Evolutionary conservation across 2,329 filamentous ascomycete genomes (phyloP).

Genomic region (Trichothecium sympodiale): DNA sequence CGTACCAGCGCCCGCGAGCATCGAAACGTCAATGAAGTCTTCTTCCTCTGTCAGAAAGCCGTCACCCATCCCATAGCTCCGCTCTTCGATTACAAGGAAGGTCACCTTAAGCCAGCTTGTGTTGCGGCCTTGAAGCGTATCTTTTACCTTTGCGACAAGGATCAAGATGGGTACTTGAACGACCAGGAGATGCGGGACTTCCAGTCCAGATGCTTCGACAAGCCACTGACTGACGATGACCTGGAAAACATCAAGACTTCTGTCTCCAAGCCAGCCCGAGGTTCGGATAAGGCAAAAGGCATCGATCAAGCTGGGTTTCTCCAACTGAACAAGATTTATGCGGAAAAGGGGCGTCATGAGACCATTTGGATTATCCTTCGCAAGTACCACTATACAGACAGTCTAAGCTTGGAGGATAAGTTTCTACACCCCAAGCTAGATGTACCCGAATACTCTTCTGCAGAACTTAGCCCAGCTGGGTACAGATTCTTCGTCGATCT

Average conservation of each 20-base stretch:
- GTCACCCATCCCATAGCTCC: constrained; percentile 96
- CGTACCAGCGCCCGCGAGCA: constrained; percentile 86
- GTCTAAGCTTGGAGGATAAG: constrained; percentile 77
- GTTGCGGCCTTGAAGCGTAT: constrained; percentile 78
- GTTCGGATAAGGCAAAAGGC: constrained; percentile 53
- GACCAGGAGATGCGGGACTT: constrained; percentile 87
- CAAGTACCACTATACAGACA: constrained; percentile 94
- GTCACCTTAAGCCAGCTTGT: constrained; percentile 75
- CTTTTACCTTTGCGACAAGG: constrained; percentile 93
- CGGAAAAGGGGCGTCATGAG: constrained; percentile 93
- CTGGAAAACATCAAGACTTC: constrained; percentile 84
- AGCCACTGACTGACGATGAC: constrained; percentile 69
- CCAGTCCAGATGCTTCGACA: constrained; percentile 85
- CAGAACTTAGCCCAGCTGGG: constrained; percentile 84
- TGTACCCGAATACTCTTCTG: constrained; percentile 82
- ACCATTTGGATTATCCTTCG: constrained; percentile 96
- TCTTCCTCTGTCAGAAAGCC: constrained; percentile 96
- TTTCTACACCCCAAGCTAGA: constrained; percentile 93
- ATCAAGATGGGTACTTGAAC: constrained; percentile 86
- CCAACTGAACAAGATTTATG: constrained; percentile 88
- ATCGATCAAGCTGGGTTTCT: constrained; percentile 79
- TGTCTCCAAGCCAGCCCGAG: constrained; percentile 58
- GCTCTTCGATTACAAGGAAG: constrained; percentile 93
- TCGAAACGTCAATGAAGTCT: constrained; percentile 89
- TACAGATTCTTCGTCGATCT: constrained; percentile 97